phyloP scores from a whole-genome alignment of 177 flowering plant species.

The Vitis hybrid region DNA sequence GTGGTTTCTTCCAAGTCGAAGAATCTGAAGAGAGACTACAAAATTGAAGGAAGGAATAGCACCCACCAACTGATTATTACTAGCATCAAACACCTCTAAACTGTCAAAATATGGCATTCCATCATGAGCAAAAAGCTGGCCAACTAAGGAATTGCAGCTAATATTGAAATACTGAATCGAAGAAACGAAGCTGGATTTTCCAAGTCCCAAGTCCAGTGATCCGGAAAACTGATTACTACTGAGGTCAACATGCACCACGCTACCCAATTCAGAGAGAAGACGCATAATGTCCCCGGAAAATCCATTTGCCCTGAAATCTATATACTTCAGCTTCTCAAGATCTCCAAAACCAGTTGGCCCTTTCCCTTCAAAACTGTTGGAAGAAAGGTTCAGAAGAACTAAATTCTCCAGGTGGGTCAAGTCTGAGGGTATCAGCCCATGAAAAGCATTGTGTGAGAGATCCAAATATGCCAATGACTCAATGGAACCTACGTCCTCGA shows the following conservation, averaged over 20 bases:
- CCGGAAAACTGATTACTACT: constrained; percentile 61
- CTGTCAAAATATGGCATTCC: constrained; percentile 64
- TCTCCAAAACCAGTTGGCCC: constrained; percentile 41
- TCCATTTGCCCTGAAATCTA: constrained; percentile 55
- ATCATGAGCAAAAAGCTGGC: constrained; percentile 64
- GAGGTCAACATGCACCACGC: constrained; percentile 50
- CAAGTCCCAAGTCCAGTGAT: constrained; percentile 46
- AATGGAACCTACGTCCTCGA: constrained; percentile 31
- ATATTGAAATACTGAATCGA: constrained; percentile 57
- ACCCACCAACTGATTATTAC: constrained; percentile 56
- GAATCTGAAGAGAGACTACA: constrained; percentile 52
- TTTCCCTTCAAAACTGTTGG: constrained; percentile 46
- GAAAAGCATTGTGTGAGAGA: constrained; percentile 49
- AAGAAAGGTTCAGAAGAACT: constrained; percentile 51
- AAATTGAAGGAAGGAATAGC: constrained; percentile 56
- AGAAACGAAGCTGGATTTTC: constrained; percentile 42
- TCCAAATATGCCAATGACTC: constrained; percentile 50
- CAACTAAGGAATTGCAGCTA: constrained; percentile 58
- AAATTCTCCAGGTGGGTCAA: constrained; percentile 39
- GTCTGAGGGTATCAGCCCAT: constrained; percentile 43
- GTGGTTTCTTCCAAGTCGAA: constrained; percentile 52
- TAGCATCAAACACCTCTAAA: constrained; percentile 74
- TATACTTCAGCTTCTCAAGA: constrained; percentile 40
- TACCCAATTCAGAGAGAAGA: constrained; percentile 42
- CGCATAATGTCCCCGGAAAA: constrained; percentile 53